Base-by-base conservation (phyloP, 2,329 filamentous ascomycete genomes). In the Ascochyta koolunga region DNA sequence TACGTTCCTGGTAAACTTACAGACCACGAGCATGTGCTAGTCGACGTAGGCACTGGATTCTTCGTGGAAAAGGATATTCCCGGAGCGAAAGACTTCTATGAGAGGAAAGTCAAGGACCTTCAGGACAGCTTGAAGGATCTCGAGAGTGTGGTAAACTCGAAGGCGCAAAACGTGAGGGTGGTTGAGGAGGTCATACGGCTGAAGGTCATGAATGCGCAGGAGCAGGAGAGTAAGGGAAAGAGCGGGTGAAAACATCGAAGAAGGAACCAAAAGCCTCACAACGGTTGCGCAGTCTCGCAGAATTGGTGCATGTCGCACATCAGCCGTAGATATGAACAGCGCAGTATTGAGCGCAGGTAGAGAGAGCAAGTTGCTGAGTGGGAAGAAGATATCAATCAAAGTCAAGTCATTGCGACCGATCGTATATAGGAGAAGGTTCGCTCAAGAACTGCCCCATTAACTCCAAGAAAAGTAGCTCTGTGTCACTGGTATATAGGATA, bases 21-120 rank as follows among this genome's bases (percentile, higher is more conserved):
- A 8, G 65, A 66, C 33, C 59, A 64, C 27, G 62, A 66, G 42
- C 67, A 73, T 32, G 72, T 76, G 21, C 58, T 98, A 54, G 91
- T 98, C 35, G 93, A 98, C 74, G 86, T 97, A 18, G 93, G 93
- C 18, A 98, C 93, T 0, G 93, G 93, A 0, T 98, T 96, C 74
- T 93, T 92, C 70, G 88, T 98, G 47, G 93, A 98, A 78, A 99
- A 99, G 80, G 82, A 78, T 9, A 81, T 83, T 1, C 74, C 77
- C 21, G 86, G 89, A 64, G 88, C 87, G 1, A 80, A 79, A 49
- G 83, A 82, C 50, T 91, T 91, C 66, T 91, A 90, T 66, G 80
- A 84, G 46, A 78, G 78, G 24, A 91, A 90, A 75, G 82, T 89
- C 5, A 86, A 88, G 65, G 85, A 87, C 61, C 64, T 91, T 54